These are phyloP conservation scores for Astragalus membranaceus DNA, from an alignment of 306 rosid species.

Conservation along the genomic window DNA sequence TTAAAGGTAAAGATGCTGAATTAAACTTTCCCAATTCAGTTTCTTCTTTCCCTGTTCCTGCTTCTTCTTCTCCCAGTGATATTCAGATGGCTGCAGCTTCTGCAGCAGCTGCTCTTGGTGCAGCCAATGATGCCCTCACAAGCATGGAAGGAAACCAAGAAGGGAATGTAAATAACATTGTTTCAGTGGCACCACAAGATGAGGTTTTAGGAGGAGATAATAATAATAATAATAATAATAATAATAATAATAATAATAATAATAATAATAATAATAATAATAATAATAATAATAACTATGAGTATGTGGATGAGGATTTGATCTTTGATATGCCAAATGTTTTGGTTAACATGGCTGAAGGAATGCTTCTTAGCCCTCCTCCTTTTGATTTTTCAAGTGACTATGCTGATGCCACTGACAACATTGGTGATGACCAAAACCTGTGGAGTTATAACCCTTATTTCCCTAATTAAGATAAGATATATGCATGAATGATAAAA, in stretches of 20 bases:
- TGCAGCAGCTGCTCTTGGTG: constrained; percentile 76
- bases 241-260: background rate
- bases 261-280: background rate
- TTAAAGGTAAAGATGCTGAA: constrained; percentile 65
- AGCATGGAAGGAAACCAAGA: background rate
- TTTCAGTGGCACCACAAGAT: background rate
- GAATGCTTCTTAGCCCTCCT: constrained; percentile 95
- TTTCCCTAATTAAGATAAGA: background rate
- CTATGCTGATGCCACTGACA: background rate
- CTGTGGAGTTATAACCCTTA: constrained; percentile 46
- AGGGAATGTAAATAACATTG: background rate
- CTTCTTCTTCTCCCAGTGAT: constrained; percentile 63
- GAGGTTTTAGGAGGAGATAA: background rate
- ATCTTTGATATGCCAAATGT: constrained; percentile 89
- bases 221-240: background rate
- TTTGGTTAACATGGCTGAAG: constrained; percentile 74
- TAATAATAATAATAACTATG: background rate
- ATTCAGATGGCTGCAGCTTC: constrained; percentile 74
- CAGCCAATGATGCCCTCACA: constrained; percentile 23
- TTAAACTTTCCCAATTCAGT: constrained; percentile 84
- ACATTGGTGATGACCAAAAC: constrained; percentile 10
- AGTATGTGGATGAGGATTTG: constrained; percentile 78
- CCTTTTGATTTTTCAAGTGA: constrained; percentile 39
- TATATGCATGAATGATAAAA: background rate
- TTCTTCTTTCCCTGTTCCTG: constrained; percentile 71